phyloP scores from a whole-genome alignment of 345 rosid genomes.

The Dipteronia sinensis region DNA sequence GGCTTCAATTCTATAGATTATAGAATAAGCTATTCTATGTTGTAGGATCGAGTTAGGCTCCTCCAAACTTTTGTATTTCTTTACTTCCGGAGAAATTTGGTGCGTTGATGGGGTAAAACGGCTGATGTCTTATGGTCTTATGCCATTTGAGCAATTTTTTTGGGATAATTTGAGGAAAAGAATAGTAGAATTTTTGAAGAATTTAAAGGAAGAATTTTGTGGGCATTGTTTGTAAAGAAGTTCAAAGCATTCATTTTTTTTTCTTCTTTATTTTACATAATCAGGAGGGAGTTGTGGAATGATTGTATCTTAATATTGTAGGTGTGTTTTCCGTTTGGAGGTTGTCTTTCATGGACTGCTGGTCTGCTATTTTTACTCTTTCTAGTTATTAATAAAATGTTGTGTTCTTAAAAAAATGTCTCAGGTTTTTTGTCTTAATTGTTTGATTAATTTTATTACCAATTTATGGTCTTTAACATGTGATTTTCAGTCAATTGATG shows the following conservation, averaged over 20 bases:
- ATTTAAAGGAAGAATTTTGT: background rate
- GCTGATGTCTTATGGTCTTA: background rate
- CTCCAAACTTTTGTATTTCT: background rate
- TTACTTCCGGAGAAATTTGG: background rate
- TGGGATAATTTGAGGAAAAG: background rate
- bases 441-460: conserved; percentile 14
- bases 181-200: background rate
- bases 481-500: conserved; percentile 59
- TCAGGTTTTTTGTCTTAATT: background rate
- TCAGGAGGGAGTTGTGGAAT: background rate
- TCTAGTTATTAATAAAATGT: background rate
- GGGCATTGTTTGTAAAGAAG: background rate
- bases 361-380: background rate
- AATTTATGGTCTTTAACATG: conserved; percentile 30
- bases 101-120: background rate
- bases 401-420: background rate
- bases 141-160: background rate
- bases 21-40: background rate
- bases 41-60: background rate
- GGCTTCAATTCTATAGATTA: no score
- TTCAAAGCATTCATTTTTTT: no score
- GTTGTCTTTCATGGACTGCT: background rate
- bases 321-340: background rate
- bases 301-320: background rate
- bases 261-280: background rate